Percentiles rank a stretch among this genome's conserved stretches.
Conservation (phyloP, 2,329 filamentous ascomycete genomes). For the Macroventuria anomochaeta region DNA sequence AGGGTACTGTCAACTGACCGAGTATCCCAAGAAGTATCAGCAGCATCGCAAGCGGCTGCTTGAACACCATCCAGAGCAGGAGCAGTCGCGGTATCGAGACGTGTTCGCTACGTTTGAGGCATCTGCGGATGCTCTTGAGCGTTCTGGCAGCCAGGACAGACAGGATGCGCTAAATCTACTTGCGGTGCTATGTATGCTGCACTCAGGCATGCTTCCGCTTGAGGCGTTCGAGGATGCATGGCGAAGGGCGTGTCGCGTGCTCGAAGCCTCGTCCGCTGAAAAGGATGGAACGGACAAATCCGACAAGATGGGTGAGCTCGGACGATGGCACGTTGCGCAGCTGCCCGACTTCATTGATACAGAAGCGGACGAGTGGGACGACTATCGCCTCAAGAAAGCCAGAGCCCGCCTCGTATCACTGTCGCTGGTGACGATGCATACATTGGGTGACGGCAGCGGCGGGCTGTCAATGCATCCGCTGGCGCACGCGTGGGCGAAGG, state of each 20-base stretch:
- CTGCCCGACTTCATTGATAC: constrained; percentile 20
- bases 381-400: constrained; percentile 28
- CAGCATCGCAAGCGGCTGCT: constrained; percentile 37
- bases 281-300: neutral
- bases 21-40: constrained; percentile 32
- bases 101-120: constrained; percentile 50
- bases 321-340: constrained; percentile 12
- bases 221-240: constrained; percentile 42
- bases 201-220: constrained; percentile 33
- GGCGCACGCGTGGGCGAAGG: constrained; percentile 46
- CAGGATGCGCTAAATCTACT: neutral
- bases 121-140: constrained; percentile 34
- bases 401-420: constrained; percentile 36
- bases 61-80: constrained; percentile 33
- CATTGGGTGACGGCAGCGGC: neutral
- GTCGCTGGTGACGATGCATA: constrained; percentile 30
- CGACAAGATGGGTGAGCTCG: constrained; percentile 13
- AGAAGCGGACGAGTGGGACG: constrained; percentile 36
- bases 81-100: constrained; percentile 42
- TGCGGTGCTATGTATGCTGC: constrained; percentile 20
- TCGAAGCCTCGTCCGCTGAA: neutral
- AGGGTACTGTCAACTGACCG: constrained; percentile 29
- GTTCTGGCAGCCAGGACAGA: constrained; percentile 18
- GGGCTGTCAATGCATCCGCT: constrained; percentile 47
- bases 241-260: constrained; percentile 5